Conservation (phyloP, 192 early-diverging fungal genomes). For the Coemansia erecta region DNA sequence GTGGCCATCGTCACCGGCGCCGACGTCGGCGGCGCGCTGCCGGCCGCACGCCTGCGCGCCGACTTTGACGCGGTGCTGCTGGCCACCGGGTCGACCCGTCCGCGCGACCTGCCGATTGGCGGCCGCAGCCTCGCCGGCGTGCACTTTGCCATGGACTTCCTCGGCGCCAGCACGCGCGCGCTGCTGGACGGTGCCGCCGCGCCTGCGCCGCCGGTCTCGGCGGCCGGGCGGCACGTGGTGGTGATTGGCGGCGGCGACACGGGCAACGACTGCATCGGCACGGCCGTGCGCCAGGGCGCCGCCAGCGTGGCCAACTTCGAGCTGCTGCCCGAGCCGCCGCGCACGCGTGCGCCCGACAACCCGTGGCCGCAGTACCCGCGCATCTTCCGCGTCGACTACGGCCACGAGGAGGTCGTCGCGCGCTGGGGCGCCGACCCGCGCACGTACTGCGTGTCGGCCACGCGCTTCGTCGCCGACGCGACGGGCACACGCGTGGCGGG, state of each 20-base stretch:
- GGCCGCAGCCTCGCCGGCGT: conserved; percentile 84
- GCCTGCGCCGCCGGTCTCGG: conserved; percentile 61
- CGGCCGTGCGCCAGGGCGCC: conserved; percentile 89
- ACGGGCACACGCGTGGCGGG: conserved; percentile 74
- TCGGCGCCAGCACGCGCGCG: conserved; percentile 85
- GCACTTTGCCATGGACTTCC: conserved; percentile 98
- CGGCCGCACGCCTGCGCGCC: conserved; percentile 63
- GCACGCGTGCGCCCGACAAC: conserved; percentile 78
- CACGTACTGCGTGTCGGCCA: conserved; percentile 92
- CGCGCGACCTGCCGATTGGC: conserved; percentile 89
- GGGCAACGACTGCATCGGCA: conserved; percentile 95
- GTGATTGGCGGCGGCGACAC: conserved; percentile 99
- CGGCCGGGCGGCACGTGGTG: conserved; percentile 89
- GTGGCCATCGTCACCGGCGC: conserved; percentile 85
- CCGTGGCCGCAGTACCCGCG: conserved; percentile 98
- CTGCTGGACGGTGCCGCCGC: conserved; percentile 56
- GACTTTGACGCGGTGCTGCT: conserved; percentile 82
- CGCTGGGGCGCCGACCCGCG: conserved; percentile 93
- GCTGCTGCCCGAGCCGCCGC: conserved; percentile 91
- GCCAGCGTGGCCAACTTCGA: conserved; percentile 94
- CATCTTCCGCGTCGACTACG: conserved; percentile 95
- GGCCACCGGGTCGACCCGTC: conserved; percentile 96
- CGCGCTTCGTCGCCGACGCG: conserved; percentile 87
- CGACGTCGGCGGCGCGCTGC: conserved; percentile 82
- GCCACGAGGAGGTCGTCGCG: conserved; percentile 87